These are phyloP conservation scores for Oryza coarctata DNA, from an alignment of 176 grass and related monocot genomes.

Conservation along the genomic window DNA sequence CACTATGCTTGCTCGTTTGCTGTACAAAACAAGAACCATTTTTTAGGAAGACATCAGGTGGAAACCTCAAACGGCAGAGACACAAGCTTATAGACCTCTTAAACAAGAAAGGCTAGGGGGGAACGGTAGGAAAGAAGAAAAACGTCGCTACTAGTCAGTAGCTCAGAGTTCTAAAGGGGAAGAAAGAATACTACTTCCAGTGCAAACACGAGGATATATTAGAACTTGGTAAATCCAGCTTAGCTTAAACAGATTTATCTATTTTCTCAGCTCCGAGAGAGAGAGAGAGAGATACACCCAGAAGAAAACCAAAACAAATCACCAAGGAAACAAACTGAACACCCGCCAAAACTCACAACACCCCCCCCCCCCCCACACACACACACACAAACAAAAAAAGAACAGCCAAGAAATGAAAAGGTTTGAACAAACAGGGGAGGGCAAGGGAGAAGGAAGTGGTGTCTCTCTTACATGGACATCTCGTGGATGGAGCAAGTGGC, in stretches of 20 bases:
- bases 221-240: neutral
- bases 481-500: conserved; percentile 61
- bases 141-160: neutral
- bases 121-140: neutral
- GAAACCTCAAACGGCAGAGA: conserved; percentile 1
- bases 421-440: neutral
- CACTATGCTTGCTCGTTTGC: conserved; percentile 5
- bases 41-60: conserved; percentile 3
- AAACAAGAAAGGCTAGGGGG: neutral
- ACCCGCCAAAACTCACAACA: neutral
- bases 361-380: neutral
- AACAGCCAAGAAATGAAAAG: neutral
- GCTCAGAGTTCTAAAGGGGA: neutral
- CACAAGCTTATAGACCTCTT: neutral
- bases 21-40: conserved; percentile 12
- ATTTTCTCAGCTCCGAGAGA: neutral
- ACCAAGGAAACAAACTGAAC: neutral
- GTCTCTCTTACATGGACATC: conserved; percentile 80
- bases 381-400: neutral
- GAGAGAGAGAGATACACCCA: neutral
- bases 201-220: neutral
- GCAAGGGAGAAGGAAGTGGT: neutral
- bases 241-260: neutral
- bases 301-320: conserved; percentile 17
- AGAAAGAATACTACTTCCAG: neutral